These are phyloP conservation scores for Claviceps sp. DNA, from an alignment of 2,329 filamentous ascomycete species.

Conservation along the genomic window DNA sequence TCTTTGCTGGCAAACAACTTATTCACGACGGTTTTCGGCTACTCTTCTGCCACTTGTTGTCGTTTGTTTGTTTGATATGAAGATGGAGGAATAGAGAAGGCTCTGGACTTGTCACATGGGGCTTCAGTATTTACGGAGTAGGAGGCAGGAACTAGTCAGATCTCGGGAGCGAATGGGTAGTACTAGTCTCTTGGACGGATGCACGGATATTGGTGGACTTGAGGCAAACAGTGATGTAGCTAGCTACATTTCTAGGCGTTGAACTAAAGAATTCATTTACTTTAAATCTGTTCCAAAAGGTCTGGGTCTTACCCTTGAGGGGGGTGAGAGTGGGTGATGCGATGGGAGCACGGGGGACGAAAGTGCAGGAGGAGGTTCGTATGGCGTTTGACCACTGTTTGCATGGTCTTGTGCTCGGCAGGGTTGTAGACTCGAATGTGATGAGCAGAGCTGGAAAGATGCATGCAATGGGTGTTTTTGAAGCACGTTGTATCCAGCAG, in stretches of 20 bases:
- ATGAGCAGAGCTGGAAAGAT: too few species aligned
- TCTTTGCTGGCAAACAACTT: conserved; percentile 12
- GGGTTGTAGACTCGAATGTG: too few species aligned
- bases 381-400: too few species aligned
- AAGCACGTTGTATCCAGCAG: too few species aligned
- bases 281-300: too few species aligned
- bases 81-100: not conserved
- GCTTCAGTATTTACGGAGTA: not conserved
- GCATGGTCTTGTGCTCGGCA: too few species aligned
- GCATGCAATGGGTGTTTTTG: too few species aligned
- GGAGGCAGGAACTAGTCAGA: not conserved
- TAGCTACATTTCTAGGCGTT: conserved; percentile 2
- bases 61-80: not conserved
- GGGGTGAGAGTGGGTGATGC: too few species aligned
- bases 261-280: too few species aligned
- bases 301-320: too few species aligned
- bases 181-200: not conserved
- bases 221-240: conserved; percentile 3
- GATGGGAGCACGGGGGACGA: too few species aligned
- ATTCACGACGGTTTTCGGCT: conserved; percentile 12
- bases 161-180: not conserved
- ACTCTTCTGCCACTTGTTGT: not conserved
- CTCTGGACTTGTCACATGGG: not conserved
- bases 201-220: not conserved
- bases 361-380: too few species aligned